Evolutionary conservation across 2,329 filamentous ascomycete species (phyloP).

Genomic region (Camptophora hylomeconis): DNA sequence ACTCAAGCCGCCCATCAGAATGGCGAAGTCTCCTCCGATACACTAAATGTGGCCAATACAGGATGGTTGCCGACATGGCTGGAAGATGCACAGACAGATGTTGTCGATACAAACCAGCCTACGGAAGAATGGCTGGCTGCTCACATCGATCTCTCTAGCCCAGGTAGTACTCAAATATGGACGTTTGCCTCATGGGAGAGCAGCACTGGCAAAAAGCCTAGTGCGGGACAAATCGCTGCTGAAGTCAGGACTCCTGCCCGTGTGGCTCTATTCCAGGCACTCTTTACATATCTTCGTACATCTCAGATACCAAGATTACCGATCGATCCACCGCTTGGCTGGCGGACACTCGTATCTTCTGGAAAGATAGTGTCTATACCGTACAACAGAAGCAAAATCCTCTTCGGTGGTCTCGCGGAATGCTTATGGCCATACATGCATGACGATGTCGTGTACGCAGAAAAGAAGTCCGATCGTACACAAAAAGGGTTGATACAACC

Average conservation of each 20-base stretch:
- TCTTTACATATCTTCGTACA: conserved; percentile 10
- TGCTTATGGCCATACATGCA: conserved; percentile 21
- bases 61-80: too few species aligned
- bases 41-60: too few species aligned
- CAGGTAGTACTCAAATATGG: conserved; percentile 29
- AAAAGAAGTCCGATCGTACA: conserved; percentile 19
- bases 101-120: too few species aligned
- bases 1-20: too few species aligned
- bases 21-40: too few species aligned
- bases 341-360: conserved; percentile 9
- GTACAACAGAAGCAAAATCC: conserved; percentile 17
- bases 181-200: conserved; percentile 29
- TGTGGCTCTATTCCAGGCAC: conserved; percentile 4
- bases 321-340: conserved; percentile 8
- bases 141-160: conserved; percentile 26
- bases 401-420: conserved; percentile 26
- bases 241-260: background rate
- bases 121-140: conserved; percentile 31
- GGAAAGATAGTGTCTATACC: conserved; percentile 15
- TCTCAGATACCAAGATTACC: conserved; percentile 8
- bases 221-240: background rate
- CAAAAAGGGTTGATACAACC: too few species aligned
- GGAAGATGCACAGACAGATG: too few species aligned
- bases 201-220: background rate
- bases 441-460: conserved; percentile 20